Evolutionary conservation across 2,329 filamentous ascomycete species (phyloP).

Genomic region (Cryphonectria nitschkei): DNA sequence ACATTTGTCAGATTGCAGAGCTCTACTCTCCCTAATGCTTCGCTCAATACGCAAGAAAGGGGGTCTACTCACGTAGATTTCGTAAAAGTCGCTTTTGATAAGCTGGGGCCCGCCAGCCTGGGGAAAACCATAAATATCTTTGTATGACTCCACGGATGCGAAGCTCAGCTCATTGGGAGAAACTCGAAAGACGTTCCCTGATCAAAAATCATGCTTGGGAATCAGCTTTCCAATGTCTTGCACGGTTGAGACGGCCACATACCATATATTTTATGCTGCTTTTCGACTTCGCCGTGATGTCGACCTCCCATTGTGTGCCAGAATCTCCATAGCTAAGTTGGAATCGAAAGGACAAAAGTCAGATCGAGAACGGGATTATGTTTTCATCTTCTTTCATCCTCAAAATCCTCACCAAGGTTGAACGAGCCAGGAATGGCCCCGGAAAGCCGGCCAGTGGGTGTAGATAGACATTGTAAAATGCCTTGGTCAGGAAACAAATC

Average conservation of each 20-base stretch:
- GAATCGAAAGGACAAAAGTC: too few species aligned
- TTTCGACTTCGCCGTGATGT: slow-evolving; percentile 3
- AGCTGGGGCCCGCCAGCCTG: slow-evolving; percentile 7
- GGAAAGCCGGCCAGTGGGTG: slow-evolving; percentile 2
- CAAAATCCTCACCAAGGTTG: background rate
- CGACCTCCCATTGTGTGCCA: slow-evolving; percentile 5
- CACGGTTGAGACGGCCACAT: background rate
- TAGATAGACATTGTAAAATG: slow-evolving; percentile 6
- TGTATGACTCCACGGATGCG: slow-evolving; percentile 35
- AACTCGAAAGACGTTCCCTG: slow-evolving; percentile 34
- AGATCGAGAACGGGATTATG: too few species aligned
- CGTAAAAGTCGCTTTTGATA: slow-evolving; percentile 38
- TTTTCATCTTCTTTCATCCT: too few species aligned
- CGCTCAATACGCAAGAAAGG: too few species aligned
- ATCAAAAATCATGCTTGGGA: too few species aligned
- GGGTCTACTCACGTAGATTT: slow-evolving; percentile 32
- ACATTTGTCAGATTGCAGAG: too few species aligned
- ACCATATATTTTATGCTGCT: slow-evolving; percentile 10
- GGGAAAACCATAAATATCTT: slow-evolving; percentile 36
- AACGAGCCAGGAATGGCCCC: slow-evolving; percentile 1
- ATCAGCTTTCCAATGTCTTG: too few species aligned
- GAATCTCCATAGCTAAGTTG: slow-evolving; percentile 6
- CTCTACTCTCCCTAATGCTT: too few species aligned
- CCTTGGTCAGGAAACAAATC: background rate
- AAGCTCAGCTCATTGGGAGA: slow-evolving; percentile 40